Conservation (phyloP, 805 yeast species). For the Ogataea siamensis region DNA sequence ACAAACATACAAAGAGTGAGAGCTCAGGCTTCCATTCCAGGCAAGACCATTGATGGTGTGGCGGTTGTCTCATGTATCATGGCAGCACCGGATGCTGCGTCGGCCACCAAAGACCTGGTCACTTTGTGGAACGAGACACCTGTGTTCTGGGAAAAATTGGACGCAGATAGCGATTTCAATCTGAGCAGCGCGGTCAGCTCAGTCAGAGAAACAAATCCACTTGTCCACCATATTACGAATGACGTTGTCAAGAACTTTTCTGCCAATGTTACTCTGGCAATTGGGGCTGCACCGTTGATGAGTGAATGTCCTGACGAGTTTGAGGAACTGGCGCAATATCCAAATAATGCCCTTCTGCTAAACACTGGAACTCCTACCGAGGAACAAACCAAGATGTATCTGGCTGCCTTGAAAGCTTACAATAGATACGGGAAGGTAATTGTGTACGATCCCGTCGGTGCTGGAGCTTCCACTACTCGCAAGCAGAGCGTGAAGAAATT, state of each 20-base stretch:
- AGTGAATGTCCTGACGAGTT: slow-evolving; percentile 70
- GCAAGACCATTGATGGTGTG: slow-evolving; percentile 65
- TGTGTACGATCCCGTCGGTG: slow-evolving; percentile 90
- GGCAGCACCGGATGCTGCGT: slow-evolving; percentile 55
- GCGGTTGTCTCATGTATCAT: slow-evolving; percentile 87
- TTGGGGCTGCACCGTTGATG: slow-evolving; percentile 89
- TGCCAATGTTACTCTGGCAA: slow-evolving; percentile 81
- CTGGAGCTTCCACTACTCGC: slow-evolving; percentile 73
- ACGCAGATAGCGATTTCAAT: background rate
- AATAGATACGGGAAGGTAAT: slow-evolving; percentile 57
- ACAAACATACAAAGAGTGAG: slow-evolving; percentile 59
- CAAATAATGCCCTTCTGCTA: slow-evolving; percentile 55
- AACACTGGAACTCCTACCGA: slow-evolving; percentile 74
- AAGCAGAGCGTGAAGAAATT: slow-evolving; percentile 45
- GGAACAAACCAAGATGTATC: slow-evolving; percentile 40
- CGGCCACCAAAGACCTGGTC: slow-evolving; percentile 44
- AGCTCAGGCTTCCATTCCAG: slow-evolving; percentile 45
- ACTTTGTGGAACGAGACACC: slow-evolving; percentile 31
- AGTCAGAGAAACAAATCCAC: slow-evolving; percentile 40
- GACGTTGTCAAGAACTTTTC: slow-evolving; percentile 84
- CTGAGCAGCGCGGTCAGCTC: background rate
- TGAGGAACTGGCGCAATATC: slow-evolving; percentile 56
- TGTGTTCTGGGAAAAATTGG: slow-evolving; percentile 21
- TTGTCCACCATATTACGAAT: slow-evolving; percentile 87
- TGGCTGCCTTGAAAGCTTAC: slow-evolving; percentile 56